Percentiles rank a stretch among this genome's conserved stretches.
These are phyloP conservation scores for Crotalaria pallida DNA, from an alignment of 306 rosid genomes.

Conservation along the genomic window DNA sequence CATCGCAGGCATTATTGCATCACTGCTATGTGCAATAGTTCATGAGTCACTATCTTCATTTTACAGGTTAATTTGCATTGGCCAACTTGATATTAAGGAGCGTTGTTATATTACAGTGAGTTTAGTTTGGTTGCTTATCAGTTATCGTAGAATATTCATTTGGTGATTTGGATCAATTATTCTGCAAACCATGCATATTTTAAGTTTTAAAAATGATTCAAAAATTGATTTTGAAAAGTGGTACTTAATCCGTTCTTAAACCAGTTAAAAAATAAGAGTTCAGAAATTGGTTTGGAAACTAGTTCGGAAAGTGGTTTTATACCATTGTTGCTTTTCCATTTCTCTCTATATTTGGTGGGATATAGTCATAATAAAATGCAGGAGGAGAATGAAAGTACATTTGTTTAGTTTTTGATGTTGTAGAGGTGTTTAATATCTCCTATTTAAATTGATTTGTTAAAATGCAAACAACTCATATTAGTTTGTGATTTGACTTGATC, in stretches of 20 bases:
- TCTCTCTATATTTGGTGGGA: not conserved
- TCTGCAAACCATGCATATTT: no score
- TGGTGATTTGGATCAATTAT: no score
- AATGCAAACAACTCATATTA: not conserved
- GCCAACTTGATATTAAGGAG: not conserved
- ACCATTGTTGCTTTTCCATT: not conserved
- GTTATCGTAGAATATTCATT: no score
- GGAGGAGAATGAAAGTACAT: not conserved
- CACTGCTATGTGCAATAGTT: not conserved
- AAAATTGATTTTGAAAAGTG: no score
- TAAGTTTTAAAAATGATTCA: no score
- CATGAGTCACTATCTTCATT: slow-evolving; percentile 12
- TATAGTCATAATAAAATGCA: not conserved
- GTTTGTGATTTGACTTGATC: slow-evolving; percentile 17
- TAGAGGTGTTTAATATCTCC: not conserved
- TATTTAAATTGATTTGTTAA: not conserved
- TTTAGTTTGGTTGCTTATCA: no score
- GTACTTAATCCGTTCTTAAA: no score
- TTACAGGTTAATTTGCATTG: slow-evolving; percentile 1
- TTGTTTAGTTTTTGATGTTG: not conserved
- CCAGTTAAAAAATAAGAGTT: no score
- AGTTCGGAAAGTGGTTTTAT: no score
- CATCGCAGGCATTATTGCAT: not conserved
- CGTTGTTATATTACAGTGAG: no score
- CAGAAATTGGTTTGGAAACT: no score